Base-by-base conservation (phyloP, 305 asterid species). In the Fraxinus latifolia region DNA sequence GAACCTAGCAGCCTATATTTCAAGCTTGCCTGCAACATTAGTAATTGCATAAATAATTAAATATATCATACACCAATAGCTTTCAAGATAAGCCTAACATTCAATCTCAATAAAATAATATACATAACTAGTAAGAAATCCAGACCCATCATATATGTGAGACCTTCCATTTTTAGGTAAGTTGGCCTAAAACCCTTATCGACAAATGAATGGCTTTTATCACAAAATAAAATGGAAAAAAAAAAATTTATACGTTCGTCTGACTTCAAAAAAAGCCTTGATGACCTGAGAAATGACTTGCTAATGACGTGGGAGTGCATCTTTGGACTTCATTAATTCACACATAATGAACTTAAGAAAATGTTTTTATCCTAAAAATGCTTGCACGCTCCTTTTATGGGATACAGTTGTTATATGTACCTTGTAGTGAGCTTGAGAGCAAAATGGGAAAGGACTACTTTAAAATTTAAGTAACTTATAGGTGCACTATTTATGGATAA, bases 1-100 rank as follows among this genome's bases (percentile, higher is more conserved):
- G 98, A 91, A 84, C 99, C 99, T 83, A 92, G 83, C 74, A 96
- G 87, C 85, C 99, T 91, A 88, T 93, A 96, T 83, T 95, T 95
- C 87, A 96, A 90, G 93, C 99, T 96, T 88, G 92, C 99, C 99
- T 96, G 96, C 77, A 90, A 55, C 67, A 17, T 17, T 19, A 55
- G 85, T 75, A 85, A 77, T 83, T 33, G 74, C 77, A 87, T 36
- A 79, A 79, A 70, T 44, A 37, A 44, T 37, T 27, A 31, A 5
- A 50, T 25, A 19, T 71, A 17, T 34, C 31, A 4, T n/a, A 72
- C n/a, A 27, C 27, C 27, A 5, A 33, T 65, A 33, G 39, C 71
- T 65, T 50, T 7, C 55, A 33, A 60, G 50, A 82, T 7, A 62
- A 74, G 5, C 76, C 8, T 44, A 71, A 39, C 47, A 77, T 67